phyloP scores from a whole-genome alignment of 139 green algal species.

The Raphidocelis subcapitata region DNA sequence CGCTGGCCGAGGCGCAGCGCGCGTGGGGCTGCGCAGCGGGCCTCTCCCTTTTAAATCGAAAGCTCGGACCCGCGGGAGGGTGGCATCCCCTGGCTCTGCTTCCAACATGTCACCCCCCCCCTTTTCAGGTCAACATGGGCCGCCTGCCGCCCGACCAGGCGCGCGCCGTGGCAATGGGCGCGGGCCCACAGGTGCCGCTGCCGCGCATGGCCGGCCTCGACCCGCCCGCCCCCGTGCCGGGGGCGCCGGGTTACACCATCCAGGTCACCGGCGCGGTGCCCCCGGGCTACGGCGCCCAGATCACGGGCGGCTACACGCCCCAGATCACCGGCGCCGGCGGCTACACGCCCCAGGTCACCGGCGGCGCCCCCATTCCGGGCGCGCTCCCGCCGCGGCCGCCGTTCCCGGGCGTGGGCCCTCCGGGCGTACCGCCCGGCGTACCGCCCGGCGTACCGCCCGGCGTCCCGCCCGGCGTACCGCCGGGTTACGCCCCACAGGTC shows the following conservation, averaged over 20 bases:
- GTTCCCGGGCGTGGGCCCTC: constrained; percentile 2
- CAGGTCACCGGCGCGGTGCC: too few species aligned
- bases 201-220: constrained; percentile 54
- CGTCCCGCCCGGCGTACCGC: background rate
- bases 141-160: constrained; percentile 48
- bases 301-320: constrained; percentile 17
- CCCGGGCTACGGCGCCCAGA: background rate
- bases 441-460: background rate
- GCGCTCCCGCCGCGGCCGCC: constrained; percentile 1
- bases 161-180: constrained; percentile 50
- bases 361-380: background rate
- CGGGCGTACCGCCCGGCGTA: background rate
- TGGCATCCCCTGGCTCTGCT: too few species aligned
- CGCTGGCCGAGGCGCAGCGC: too few species aligned
- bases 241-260: background rate
- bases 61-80: too few species aligned
- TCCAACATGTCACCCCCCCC: too few species aligned
- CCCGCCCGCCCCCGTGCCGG: constrained; percentile 8
- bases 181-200: constrained; percentile 52
- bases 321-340: constrained; percentile 33
- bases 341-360: constrained; percentile 27
- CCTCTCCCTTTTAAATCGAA: too few species aligned
- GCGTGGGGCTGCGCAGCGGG: too few species aligned
- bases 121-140: constrained; percentile 52
- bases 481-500: constrained; percentile 17